A percentile compares a stretch with the other conserved stretches of the same genome.
phyloP scores from a whole-genome alignment of 108 stramenopile genomes.

The Cafeteria roenbergensis region DNA sequence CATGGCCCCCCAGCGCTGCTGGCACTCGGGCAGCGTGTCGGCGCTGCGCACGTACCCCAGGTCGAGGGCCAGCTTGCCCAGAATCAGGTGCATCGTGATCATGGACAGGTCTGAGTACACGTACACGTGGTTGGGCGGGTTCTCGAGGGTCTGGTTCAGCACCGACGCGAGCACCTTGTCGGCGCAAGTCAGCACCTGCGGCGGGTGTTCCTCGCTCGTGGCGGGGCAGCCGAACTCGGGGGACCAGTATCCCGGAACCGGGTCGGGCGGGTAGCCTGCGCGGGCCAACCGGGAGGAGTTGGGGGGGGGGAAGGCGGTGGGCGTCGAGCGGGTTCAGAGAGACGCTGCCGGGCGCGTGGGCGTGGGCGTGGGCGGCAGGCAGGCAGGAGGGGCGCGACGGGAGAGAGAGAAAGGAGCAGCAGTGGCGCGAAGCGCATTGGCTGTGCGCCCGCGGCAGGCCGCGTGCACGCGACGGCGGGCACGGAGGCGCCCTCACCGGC shows the following conservation, averaged over 20 bases:
- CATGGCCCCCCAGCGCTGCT: not conserved
- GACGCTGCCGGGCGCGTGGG: too few species aligned
- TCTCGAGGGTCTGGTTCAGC: not conserved
- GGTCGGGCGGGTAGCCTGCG: slow-evolving; percentile 9
- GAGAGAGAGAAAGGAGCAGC: too few species aligned
- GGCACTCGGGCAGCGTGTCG: not conserved
- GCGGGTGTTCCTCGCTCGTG: not conserved
- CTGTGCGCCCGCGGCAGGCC: too few species aligned
- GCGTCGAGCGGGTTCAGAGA: too few species aligned
- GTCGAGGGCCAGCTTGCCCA: not conserved
- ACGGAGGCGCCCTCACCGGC: too few species aligned
- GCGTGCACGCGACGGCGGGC: too few species aligned
- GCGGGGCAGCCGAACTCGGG: slow-evolving; percentile 3
- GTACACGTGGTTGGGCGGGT: slow-evolving; percentile 2
- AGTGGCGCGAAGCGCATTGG: too few species aligned
- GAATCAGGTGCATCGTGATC: not conserved
- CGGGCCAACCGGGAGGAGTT: too few species aligned
- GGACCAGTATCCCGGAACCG: not conserved
- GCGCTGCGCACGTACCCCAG: not conserved
- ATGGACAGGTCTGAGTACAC: slow-evolving; percentile 11
- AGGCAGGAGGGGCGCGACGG: too few species aligned
- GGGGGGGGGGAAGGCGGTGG: too few species aligned
- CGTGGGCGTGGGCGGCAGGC: too few species aligned
- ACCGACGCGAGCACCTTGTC: not conserved
- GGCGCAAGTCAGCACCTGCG: not conserved